A percentile compares a stretch with the other conserved stretches of the same genome.
Conservation (phyloP, 495 filamentous ascomycete genomes). For the Trichoderma orchidacearum region DNA sequence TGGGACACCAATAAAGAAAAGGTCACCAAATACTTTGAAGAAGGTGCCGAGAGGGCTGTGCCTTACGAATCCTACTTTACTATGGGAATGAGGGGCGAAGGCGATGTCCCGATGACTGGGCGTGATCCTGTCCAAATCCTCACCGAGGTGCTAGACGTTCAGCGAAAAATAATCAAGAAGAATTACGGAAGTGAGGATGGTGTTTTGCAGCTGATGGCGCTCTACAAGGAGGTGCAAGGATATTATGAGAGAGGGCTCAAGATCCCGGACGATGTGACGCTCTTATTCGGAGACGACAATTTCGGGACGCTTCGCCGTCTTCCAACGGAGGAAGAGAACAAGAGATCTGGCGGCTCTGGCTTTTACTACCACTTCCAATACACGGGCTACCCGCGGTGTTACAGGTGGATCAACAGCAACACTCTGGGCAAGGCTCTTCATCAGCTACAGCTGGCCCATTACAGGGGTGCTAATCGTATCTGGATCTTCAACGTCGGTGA, state of each 20-base stretch:
- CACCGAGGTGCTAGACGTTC: slow-evolving; percentile 36
- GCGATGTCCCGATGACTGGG: slow-evolving; percentile 46
- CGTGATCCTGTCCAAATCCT: slow-evolving; percentile 42
- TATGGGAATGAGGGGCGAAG: slow-evolving; percentile 60
- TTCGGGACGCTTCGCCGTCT: slow-evolving; percentile 56
- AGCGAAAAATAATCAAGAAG: slow-evolving; percentile 40
- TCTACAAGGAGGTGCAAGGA: slow-evolving; percentile 59
- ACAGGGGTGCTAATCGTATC: slow-evolving; percentile 48
- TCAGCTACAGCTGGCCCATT: slow-evolving; percentile 48
- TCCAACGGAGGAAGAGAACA: slow-evolving; percentile 46
- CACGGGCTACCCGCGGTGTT: slow-evolving; percentile 48
- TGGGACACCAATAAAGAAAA: slow-evolving; percentile 53
- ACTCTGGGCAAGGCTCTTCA: slow-evolving; percentile 51
- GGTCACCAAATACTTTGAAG: slow-evolving; percentile 52
- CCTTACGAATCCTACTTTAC: slow-evolving; percentile 51
- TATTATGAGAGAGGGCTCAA: slow-evolving; percentile 51
- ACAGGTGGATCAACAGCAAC: slow-evolving; percentile 64
- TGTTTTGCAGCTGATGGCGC: slow-evolving; percentile 58
- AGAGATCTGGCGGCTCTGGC: slow-evolving; percentile 51
- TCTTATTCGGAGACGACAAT: slow-evolving; percentile 68
- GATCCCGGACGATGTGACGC: slow-evolving; percentile 59
- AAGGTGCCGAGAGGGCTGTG: slow-evolving; percentile 50
- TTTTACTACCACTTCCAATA: slow-evolving; percentile 72
- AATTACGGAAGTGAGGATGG: slow-evolving; percentile 39
- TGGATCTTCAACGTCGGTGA: slow-evolving; percentile 73